Evolutionary conservation across 2,329 filamentous ascomycete species (phyloP).

Genomic region (Curvularia sp.): DNA sequence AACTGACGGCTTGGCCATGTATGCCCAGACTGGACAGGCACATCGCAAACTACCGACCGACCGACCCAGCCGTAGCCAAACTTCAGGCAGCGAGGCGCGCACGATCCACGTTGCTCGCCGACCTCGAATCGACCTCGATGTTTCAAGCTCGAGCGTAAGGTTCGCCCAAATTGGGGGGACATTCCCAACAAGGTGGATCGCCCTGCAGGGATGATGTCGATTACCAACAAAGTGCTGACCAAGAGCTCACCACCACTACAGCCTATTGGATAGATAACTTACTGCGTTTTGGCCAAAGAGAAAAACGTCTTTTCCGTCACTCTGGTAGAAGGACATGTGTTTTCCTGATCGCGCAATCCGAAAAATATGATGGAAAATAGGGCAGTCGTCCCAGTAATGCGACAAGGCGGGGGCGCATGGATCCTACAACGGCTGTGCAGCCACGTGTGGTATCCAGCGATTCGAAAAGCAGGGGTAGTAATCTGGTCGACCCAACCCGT

Average conservation of each 20-base stretch:
- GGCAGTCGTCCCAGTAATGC: not conserved
- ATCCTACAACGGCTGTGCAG: slow-evolving; percentile 13
- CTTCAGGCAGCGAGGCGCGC: not conserved
- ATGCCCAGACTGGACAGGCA: not conserved
- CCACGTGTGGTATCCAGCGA: slow-evolving; percentile 14
- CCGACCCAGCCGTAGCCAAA: not conserved
- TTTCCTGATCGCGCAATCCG: not conserved
- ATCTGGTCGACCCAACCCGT: slow-evolving; percentile 2
- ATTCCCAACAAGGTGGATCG: not conserved
- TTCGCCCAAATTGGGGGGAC: slow-evolving; percentile 1
- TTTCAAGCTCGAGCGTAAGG: not conserved
- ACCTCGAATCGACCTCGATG: not conserved
- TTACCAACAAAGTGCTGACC: not conserved
- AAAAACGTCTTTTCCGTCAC: not conserved
- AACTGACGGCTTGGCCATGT: not conserved
- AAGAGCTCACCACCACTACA: not conserved
- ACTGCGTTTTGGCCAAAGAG: not conserved
- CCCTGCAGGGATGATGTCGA: not conserved
- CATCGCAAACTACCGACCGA: not conserved
- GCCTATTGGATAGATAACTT: not conserved
- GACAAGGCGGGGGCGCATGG: slow-evolving; percentile 7
- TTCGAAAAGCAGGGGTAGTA: not conserved
- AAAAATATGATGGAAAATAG: no score
- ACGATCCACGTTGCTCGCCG: not conserved
- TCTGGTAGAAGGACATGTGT: not conserved